Base-by-base conservation (phyloP, 2,329 filamentous ascomycete genomes). In the Endothia cerciana region DNA sequence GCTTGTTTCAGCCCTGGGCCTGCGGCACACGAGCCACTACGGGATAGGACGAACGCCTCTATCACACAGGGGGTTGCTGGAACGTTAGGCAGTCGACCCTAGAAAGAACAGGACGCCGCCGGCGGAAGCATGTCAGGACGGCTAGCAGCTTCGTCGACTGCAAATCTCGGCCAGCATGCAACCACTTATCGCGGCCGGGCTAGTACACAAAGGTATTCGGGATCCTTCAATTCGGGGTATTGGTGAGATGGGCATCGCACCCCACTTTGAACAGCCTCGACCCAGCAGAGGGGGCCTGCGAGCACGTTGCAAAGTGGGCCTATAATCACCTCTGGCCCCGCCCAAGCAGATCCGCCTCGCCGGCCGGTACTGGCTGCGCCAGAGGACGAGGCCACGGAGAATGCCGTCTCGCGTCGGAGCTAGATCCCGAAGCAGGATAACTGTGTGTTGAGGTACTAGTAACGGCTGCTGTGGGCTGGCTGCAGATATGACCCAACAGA, bases 401-500 rank as follows among this genome's bases (percentile, higher is more conserved):
- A 55, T 36, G 15, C 15, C 28, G 51, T 49, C 22, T 49, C 25
- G 2, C 10, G 40, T n/a, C n/a, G n/a, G n/a, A n/a, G n/a, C n/a
- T n/a, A n/a, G n/a, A n/a, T n/a, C n/a, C n/a, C n/a, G n/a, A n/a
- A n/a, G n/a, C n/a, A n/a, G n/a, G n/a, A n/a, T n/a, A n/a, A n/a
- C n/a, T n/a, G n/a, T n/a, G n/a, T 49, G 25, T 49, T 49, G 45
- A 49, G 45, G 25, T 49, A 36, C n/a, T n/a, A n/a, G n/a, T n/a
- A n/a, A 36, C 4, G n/a, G 17, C 33, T 30, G 36, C 13, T 57
- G 30, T 38, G 7, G 36, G 22, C 22, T 58, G 5, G 33, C 33
- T 7, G 33, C 33, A 36, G 33, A 36, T 5, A 36, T 36, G 33
- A 36, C 33, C 33, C 33, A 36, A 10, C 6, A 36, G 33, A 36